A percentile compares a stretch with the other conserved stretches of the same genome.
phyloP scores from a whole-genome alignment of 305 asterid species.

The Galium porrigens region DNA sequence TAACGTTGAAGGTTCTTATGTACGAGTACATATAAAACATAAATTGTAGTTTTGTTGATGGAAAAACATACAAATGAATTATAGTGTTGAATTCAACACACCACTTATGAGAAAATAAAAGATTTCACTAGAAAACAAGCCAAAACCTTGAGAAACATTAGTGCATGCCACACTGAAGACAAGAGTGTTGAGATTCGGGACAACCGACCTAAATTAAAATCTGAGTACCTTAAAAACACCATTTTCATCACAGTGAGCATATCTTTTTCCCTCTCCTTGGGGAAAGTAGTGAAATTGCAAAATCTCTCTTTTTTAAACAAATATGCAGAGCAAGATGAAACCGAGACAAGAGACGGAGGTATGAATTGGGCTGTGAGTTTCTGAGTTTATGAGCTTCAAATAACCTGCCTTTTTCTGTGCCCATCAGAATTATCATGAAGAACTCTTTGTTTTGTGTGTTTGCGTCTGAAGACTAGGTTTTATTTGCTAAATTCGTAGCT shows the following conservation, averaged over 20 bases:
- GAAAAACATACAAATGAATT: background rate
- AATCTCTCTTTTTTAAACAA: background rate
- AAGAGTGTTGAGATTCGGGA: background rate
- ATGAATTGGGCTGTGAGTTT: background rate
- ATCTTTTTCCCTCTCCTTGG: background rate
- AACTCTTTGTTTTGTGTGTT: background rate
- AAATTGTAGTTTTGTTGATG: too few relatives aligned
- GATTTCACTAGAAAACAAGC: too few relatives aligned
- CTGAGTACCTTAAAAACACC: background rate
- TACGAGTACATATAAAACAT: too few relatives aligned
- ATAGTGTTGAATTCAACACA: too few relatives aligned
- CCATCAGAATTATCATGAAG: background rate
- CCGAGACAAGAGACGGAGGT: background rate
- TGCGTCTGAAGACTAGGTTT: background rate
- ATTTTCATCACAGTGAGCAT: background rate
- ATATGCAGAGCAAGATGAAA: background rate
- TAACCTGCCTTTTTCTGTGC: constrained; percentile 1
- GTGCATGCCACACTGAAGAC: background rate
- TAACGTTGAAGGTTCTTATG: background rate
- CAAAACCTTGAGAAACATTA: background rate
- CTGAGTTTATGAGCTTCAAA: background rate
- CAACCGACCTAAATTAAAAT: background rate
- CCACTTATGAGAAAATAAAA: too few relatives aligned
- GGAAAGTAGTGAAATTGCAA: background rate
- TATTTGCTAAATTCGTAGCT: background rate